Base-by-base conservation (phyloP, 805 yeast species). In the Cephaloascus fragrans region DNA sequence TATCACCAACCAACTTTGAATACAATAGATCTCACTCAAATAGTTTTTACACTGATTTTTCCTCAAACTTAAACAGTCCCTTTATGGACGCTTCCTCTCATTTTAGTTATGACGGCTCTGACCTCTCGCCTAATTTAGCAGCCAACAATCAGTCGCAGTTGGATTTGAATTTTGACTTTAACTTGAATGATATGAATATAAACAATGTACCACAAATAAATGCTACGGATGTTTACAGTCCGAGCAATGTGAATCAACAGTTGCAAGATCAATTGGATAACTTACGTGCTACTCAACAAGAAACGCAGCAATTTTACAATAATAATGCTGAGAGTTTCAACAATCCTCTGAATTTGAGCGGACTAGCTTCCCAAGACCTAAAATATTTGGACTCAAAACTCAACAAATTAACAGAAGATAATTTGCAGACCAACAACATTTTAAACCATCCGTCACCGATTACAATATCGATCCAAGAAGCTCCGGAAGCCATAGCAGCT, bases 401-500 rank as follows among this genome's bases (percentile, higher is more conserved):
- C 15, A 31, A 31, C n/a, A 31, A 16, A 14, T 31, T 31, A 14
- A 31, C 33, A 14, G 33, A 31, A 31, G 33, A 14, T 16, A 31
- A 31, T 31, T 16, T 31, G 28, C 28, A 23, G 12, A 23, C 28
- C 6, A 23, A 23, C 12, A 23, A 23, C 28, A 23, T 23, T 23
- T 12, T 23, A 23, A 23, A 23, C 28, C 28, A 23, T 23, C 28
- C 28, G 12, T 23, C 28, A 23, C 28, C 28, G 12, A 12, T 23
- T 6, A 23, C 28, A 12, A 23, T 23, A 23, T 23, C 28, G 12
- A 23, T 23, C 12, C 28, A 23, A 23, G 56, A 59, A 26, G 61
- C 65, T 3, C 64, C 74, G 4, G 69, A 67, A n/a, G 57, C 50
- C 5, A 53, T 59, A 4, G 66, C 65, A 0, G 69, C 68, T 3